Evolutionary conservation across 768 basidiomycete genomes (phyloP), one percentile per base, ranked within the genome.

Genomic region (Amanita pallidorosea): DNA sequence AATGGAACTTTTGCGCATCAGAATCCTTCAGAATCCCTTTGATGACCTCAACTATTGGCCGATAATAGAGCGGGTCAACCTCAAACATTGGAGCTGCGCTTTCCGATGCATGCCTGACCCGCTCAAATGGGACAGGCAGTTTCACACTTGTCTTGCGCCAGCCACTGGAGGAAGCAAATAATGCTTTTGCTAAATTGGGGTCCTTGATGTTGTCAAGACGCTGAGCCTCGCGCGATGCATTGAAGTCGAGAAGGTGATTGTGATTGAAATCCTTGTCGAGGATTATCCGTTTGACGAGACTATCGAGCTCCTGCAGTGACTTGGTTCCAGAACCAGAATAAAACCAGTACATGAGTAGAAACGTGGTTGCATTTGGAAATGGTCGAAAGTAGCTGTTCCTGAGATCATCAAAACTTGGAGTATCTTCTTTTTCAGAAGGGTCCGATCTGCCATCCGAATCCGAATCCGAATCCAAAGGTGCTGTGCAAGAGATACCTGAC

Each of bases 61-160:
- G 61, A 49, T 63, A 52, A 40, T 59, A 57, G 9, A 72, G 54
- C 0, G 61, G 61, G 0, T 54, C 34, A 1, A 70, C 61, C 2
- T 53, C 35, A 38, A 67, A 62, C 2, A 23, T 18, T 7, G 56
- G 56, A 17, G 55, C 63, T n/a, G 52, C 56, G 0, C 17, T 55
- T 47, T 67, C 64, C 0, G 56, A 51, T 3, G 2, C 2, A 25
- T 60, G 56, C 17, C 56, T 58, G 2, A 36, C 42, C 1, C 54
- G 22, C 2, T 57, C 55, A 17, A 47, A 49, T n/a, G 51, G 67
- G 40, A 55, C 60, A 15, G n/a, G 41, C 35, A 57, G 65, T 42
- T 41, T 59, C 25, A 61, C 62, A 18, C 41, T 53, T 1, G 33
- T 49, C n/a, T 54, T 51, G 9, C 31, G 57, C 63, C 65, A 65